Evolutionary conservation across 495 filamentous ascomycete genomes (phyloP).

Genomic region (Staphylotrichum tortipilum): DNA sequence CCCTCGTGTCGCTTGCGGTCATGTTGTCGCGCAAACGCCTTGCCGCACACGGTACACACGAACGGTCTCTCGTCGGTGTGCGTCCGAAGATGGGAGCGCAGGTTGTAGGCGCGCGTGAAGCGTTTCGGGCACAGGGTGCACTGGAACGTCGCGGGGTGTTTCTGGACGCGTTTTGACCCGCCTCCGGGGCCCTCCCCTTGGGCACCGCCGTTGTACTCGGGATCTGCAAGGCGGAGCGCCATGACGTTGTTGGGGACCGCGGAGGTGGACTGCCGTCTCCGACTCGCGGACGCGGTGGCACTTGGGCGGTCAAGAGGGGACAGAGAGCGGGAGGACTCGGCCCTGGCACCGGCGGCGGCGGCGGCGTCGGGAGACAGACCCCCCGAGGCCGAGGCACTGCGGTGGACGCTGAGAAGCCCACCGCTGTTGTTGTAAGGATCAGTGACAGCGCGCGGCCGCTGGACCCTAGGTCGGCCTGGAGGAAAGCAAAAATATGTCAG

Average conservation of each 20-base stretch:
- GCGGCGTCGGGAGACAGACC: conserved; percentile 38
- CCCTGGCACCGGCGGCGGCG: conserved; percentile 36
- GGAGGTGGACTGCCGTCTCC: conserved; percentile 79
- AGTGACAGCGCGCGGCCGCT: conserved; percentile 62
- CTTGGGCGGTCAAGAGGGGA: conserved; percentile 53
- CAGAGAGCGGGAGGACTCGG: conserved; percentile 53
- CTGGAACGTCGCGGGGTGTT: conserved; percentile 89
- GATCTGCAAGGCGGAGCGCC: conserved; percentile 84
- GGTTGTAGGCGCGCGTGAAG: conserved; percentile 82
- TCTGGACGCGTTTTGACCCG: conserved; percentile 69
- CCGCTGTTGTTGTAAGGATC: conserved; percentile 55
- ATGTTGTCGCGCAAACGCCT: conserved; percentile 91
- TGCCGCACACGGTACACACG: conserved; percentile 92
- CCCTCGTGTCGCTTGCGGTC: conserved; percentile 89
- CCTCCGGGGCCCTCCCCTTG: conserved; percentile 41
- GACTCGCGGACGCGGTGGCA: conserved; percentile 49
- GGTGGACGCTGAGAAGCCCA: conserved; percentile 28
- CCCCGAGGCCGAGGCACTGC: conserved; percentile 28
- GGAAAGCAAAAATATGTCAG: conserved; percentile 4
- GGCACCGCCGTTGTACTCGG: conserved; percentile 56
- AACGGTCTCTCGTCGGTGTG: conserved; percentile 91
- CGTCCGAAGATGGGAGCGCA: conserved; percentile 84
- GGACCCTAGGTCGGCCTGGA: conserved; percentile 35
- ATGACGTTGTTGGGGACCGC: conserved; percentile 84
- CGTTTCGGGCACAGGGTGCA: conserved; percentile 78